Percentiles rank a stretch among this genome's conserved stretches.
Evolutionary conservation across 306 rosid species (phyloP).

Genomic region (Senna tora): DNA sequence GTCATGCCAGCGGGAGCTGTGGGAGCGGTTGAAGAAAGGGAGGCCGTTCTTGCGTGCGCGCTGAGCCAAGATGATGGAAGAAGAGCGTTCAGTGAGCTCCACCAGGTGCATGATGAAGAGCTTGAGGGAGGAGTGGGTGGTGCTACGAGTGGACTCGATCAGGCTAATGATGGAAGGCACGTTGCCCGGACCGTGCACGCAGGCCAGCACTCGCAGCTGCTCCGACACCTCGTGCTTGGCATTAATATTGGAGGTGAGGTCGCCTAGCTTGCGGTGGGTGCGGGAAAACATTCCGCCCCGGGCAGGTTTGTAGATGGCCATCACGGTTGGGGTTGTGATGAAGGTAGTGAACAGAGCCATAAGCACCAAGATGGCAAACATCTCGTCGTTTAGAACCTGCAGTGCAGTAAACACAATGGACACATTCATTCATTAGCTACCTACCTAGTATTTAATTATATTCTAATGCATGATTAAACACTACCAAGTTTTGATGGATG

Average conservation of each 20-base stretch:
- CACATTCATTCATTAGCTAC: too few species aligned
- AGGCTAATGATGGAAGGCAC: constrained; percentile 57
- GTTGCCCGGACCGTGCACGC: constrained; percentile 70
- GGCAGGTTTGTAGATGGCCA: constrained; percentile 75
- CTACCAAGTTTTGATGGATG: too few species aligned
- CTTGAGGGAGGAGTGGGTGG: constrained; percentile 49
- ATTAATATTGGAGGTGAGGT: neutral
- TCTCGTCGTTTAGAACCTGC: constrained; percentile 82
- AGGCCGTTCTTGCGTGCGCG: constrained; percentile 69
- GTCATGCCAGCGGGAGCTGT: constrained; percentile 50
- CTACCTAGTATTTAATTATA: too few species aligned
- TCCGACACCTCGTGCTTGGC: constrained; percentile 1
- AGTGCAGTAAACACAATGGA: neutral
- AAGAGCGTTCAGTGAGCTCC: constrained; percentile 77
- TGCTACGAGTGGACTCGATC: constrained; percentile 63
- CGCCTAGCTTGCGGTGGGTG: constrained; percentile 9
- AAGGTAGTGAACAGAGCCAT: constrained; percentile 94
- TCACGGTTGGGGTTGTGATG: constrained; percentile 77
- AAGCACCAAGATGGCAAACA: constrained; percentile 78
- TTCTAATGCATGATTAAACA: too few species aligned
- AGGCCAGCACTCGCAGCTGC: constrained; percentile 68
- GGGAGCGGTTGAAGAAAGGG: constrained; percentile 62
- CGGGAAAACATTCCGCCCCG: constrained; percentile 39
- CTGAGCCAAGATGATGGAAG: constrained; percentile 72
- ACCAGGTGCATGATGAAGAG: constrained; percentile 80